Evolutionary conservation across 768 basidiomycete genomes (phyloP), one percentile per base, ranked within the genome.

Genomic region (Lactarius hengduanensis): DNA sequence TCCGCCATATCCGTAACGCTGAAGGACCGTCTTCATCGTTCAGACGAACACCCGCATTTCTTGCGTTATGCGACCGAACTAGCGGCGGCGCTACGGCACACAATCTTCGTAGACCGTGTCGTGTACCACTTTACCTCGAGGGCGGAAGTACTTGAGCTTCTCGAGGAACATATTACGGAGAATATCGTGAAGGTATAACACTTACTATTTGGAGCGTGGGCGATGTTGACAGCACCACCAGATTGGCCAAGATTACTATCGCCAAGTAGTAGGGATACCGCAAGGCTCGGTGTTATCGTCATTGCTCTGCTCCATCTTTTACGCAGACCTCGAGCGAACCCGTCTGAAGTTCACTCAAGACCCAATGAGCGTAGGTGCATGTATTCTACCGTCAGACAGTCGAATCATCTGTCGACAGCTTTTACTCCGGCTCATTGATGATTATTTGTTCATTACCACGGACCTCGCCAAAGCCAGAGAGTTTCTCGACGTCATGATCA

Each of bases 221-320:
- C 41, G 18, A 59, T 20, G 41, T 55, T 55, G 20, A 57, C 34
- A 32, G 22, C 56, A 34, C 13, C 15, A 18, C 20, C 34, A 96
- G 94, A 94, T 97, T 61, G 92, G 91, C 1, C 71, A 78, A n/a
- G 77, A 83, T 50, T 93, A 89, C 73, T 96, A 90, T 74, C 86
- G 90, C 15, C 97, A 99, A 76, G 84, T 83, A n/a, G 84, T 92
- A 34, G 97, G 97, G 2, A 99, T 99, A 28, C 96, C 97, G 1
- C 97, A 99, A 76, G 97, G 97, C 26, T 98, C 96, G 2, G 86
- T 95, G n/a, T 78, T 98, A n/a, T 97, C 95, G 8, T 84, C 91
- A 0, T 73, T 98, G n/a, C 78, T 99, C 1, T 99, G 97, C 74
- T 90, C 91, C 1, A 92, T 96, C 76, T 97, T 93, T 75, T 99